A percentile compares a stretch with the other conserved stretches of the same genome.
phyloP scores from a whole-genome alignment of 2,329 filamentous ascomycete genomes.

The Dichotomopilus funicola region DNA sequence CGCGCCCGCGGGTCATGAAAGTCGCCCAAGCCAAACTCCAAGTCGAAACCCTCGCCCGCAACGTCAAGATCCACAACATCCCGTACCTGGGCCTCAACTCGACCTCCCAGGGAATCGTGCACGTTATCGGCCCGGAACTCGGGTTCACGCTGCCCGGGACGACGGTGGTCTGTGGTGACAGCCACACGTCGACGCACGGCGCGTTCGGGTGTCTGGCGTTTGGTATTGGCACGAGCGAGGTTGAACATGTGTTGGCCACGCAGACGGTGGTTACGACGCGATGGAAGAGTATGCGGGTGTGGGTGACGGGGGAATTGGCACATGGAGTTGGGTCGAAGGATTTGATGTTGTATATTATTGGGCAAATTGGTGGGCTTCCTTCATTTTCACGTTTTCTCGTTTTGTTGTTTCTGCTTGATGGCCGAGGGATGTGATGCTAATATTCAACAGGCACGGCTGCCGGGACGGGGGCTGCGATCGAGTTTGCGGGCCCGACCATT shows the following conservation, averaged over 20 bases:
- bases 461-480: conserved; percentile 89
- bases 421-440: too few species aligned
- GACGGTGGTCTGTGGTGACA: conserved; percentile 95
- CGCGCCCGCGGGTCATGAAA: conserved; percentile 84
- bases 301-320: conserved; percentile 83
- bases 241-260: conserved; percentile 95
- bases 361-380: conserved; percentile 55
- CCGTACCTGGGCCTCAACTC: conserved; percentile 96
- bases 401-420: too few species aligned
- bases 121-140: conserved; percentile 97
- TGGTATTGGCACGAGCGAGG: conserved; percentile 96
- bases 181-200: conserved; percentile 95
- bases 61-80: conserved; percentile 91
- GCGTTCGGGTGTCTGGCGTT: conserved; percentile 93
- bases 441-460: conserved; percentile 63
- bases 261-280: conserved; percentile 91
- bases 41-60: conserved; percentile 93
- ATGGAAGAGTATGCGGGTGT: conserved; percentile 98
- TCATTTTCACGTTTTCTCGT: too few species aligned
- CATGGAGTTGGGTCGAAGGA: conserved; percentile 96
- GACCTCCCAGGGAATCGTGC: conserved; percentile 95
- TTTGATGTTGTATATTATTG: conserved; percentile 86
- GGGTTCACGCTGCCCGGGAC: conserved; percentile 97
- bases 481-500: conserved; percentile 95
- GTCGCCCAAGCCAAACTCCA: conserved; percentile 90